Percentiles rank a stretch among this genome's conserved stretches.
Evolutionary conservation across 23 red algal genomes (phyloP).

Genomic region (Gracilaria gracilis): DNA sequence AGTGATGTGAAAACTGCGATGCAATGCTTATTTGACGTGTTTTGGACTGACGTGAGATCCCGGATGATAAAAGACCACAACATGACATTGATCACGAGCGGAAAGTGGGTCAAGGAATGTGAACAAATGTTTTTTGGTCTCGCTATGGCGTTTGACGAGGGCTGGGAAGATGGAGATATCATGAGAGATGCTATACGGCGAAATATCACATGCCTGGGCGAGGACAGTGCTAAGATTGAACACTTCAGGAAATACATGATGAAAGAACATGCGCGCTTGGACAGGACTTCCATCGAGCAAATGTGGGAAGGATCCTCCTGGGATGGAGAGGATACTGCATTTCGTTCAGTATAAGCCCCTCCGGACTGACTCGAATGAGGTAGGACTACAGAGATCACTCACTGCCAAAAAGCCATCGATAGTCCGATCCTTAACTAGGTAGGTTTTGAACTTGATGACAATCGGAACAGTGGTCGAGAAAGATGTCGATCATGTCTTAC

Average conservation of each 20-base stretch:
- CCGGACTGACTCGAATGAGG: background rate
- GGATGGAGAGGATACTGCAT: slow-evolving; percentile 33
- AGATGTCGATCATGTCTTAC: no score
- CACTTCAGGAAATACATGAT: slow-evolving; percentile 54
- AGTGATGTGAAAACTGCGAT: slow-evolving; percentile 57
- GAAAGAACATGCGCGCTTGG: slow-evolving; percentile 32
- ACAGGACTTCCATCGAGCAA: slow-evolving; percentile 35
- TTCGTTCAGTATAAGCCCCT: slow-evolving; percentile 14
- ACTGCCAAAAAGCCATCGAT: background rate
- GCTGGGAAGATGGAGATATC: slow-evolving; percentile 33
- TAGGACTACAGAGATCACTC: background rate
- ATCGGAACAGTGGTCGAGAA: background rate
- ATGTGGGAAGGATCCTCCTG: slow-evolving; percentile 29
- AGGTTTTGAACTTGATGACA: background rate
- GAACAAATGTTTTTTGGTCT: slow-evolving; percentile 71
- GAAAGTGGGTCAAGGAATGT: slow-evolving; percentile 79
- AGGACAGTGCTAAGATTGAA: slow-evolving; percentile 18
- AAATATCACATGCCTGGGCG: slow-evolving; percentile 49
- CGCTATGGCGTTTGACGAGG: slow-evolving; percentile 69
- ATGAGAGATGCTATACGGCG: slow-evolving; percentile 54
- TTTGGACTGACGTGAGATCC: slow-evolving; percentile 65
- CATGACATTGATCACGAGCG: slow-evolving; percentile 46
- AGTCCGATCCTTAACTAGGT: background rate
- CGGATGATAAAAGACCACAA: slow-evolving; percentile 73
- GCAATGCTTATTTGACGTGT: slow-evolving; percentile 72